Evolutionary conservation across 2,329 filamentous ascomycete genomes (phyloP), one percentile per base, ranked within the genome.

Genomic region (Scopulariopsis brevicaulis): DNA sequence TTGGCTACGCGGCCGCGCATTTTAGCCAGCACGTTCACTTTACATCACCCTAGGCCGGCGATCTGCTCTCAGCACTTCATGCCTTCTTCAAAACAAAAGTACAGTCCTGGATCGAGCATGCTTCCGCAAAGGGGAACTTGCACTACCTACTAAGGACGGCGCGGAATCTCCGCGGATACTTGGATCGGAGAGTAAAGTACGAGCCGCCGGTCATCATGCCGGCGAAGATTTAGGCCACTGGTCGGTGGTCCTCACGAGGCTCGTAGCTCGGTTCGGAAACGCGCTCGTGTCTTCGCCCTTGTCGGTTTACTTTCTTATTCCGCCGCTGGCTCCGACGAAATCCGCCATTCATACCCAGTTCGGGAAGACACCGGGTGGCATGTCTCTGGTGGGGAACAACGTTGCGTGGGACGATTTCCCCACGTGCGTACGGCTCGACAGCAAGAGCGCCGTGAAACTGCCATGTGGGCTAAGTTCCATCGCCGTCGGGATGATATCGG

Each of bases 281-380:
- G 62, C 63, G 7, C 59, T 73, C 1, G 20, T 62, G 7, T 46
- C 55, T 10, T 64, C 61, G 4, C 69, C 70, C n/a, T 58, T 62
- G 1, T 65, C 70, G 2, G 71, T 73, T n/a, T 67, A 68, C 59
- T 65, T 62, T 43, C 62, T 71, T 1, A 66, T 72, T n/a, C 70
- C 67, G 1, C 67, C 70, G 2, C 64, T 73, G 54, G 72, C 70
- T 58, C 70, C 70, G 2, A 54, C 57, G 10, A 34, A 57, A 4
- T 63, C 63, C 0, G 57, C 62, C 1, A 61, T 65, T 11, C 53
- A 61, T n/a, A 56, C 54, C 12, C 58, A 60, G 22, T 63, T 63
- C 53, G 58, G 60, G 8, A 59, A 53, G 37, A 51, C 34, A 12
- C 56, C 54, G 1, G 60, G 61, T 22, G 59, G 59, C 10, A 24